Percentiles rank a stretch among this genome's conserved stretches.
Evolutionary conservation across 768 basidiomycete species (phyloP).

Genomic region (Collybia sordida): DNA sequence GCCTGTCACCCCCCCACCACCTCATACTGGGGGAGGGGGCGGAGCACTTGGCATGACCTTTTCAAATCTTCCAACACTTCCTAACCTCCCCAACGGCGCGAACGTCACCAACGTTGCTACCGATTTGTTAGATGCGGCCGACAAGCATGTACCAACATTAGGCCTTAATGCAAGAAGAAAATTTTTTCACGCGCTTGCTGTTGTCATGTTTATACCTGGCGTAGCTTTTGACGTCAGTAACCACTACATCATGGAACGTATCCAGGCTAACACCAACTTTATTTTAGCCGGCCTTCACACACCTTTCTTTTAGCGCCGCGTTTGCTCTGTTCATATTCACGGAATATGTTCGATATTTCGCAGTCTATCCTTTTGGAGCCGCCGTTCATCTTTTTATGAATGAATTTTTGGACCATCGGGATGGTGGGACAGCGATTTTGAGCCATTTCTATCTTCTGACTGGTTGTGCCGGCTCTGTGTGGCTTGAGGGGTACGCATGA

Average conservation of each 20-base stretch:
- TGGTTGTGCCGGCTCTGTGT: constrained; percentile 90
- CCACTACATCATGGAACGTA: constrained; percentile 6
- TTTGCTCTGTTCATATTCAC: constrained; percentile 95
- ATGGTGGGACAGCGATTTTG: constrained; percentile 92
- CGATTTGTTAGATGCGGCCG: constrained; percentile 78
- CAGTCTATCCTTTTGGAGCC: constrained; percentile 94
- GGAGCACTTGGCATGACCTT: constrained; percentile 40
- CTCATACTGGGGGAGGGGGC: constrained; percentile 12
- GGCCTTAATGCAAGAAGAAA: constrained; percentile 91
- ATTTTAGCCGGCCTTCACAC: constrained; percentile 89
- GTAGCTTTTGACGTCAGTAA: constrained; percentile 84
- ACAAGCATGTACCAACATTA: constrained; percentile 87
- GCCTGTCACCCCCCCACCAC: constrained; percentile 3
- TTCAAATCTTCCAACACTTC: constrained; percentile 51
- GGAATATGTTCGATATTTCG: constrained; percentile 98
- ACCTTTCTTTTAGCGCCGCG: constrained; percentile 91
- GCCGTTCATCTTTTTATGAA: constrained; percentile 94
- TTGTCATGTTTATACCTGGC: constrained; percentile 96
- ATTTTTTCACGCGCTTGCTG: constrained; percentile 95
- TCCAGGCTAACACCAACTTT: constrained; percentile 7
- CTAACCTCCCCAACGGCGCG: constrained; percentile 44
- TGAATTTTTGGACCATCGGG: constrained; percentile 95
- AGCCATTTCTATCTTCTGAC: constrained; percentile 97
- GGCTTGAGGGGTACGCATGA: constrained; percentile 85
- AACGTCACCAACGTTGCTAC: constrained; percentile 59